Evolutionary conservation across 2,329 filamentous ascomycete genomes (phyloP).

Genomic region (Paraconiothyrium brasiliense): DNA sequence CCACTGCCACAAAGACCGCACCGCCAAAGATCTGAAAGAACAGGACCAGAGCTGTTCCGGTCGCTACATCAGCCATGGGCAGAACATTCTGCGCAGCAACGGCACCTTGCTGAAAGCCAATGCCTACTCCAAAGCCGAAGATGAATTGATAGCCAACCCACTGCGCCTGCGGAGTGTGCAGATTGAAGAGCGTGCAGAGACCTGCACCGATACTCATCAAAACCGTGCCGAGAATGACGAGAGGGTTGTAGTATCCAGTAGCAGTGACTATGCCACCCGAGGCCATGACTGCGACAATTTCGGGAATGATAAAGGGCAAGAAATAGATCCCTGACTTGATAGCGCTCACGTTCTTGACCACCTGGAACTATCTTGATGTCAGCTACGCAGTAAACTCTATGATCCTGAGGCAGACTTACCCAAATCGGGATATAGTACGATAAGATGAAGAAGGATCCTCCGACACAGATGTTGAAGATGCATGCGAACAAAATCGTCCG

Average conservation of each 20-base stretch:
- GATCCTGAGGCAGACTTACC: slow-evolving; percentile 19
- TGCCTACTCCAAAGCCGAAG: slow-evolving; percentile 49
- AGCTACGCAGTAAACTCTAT: too few relatives aligned
- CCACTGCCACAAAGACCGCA: slow-evolving; percentile 51
- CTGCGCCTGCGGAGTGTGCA: slow-evolving; percentile 41
- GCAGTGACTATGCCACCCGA: slow-evolving; percentile 42
- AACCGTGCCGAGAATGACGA: slow-evolving; percentile 33
- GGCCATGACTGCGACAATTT: slow-evolving; percentile 39
- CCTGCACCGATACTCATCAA: slow-evolving; percentile 18
- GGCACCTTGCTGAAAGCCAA: slow-evolving; percentile 22
- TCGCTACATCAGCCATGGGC: slow-evolving; percentile 41
- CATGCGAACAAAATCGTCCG: slow-evolving; percentile 42
- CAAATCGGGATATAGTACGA: slow-evolving; percentile 19
- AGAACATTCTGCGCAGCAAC: slow-evolving; percentile 20
- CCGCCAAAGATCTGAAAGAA: slow-evolving; percentile 52
- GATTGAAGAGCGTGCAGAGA: slow-evolving; percentile 50
- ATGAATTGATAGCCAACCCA: slow-evolving; percentile 61
- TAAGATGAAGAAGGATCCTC: slow-evolving; percentile 17
- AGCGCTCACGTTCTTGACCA: too few relatives aligned
- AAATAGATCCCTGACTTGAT: slow-evolving; percentile 51
- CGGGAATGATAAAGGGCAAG: slow-evolving; percentile 41
- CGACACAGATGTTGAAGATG: slow-evolving; percentile 41
- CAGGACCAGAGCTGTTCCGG: slow-evolving; percentile 50
- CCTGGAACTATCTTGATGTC: too few relatives aligned
- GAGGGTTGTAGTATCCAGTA: slow-evolving; percentile 53